Base-by-base conservation (phyloP, 495 filamentous ascomycete genomes). In the Pyrenopolyporus hunteri region DNA sequence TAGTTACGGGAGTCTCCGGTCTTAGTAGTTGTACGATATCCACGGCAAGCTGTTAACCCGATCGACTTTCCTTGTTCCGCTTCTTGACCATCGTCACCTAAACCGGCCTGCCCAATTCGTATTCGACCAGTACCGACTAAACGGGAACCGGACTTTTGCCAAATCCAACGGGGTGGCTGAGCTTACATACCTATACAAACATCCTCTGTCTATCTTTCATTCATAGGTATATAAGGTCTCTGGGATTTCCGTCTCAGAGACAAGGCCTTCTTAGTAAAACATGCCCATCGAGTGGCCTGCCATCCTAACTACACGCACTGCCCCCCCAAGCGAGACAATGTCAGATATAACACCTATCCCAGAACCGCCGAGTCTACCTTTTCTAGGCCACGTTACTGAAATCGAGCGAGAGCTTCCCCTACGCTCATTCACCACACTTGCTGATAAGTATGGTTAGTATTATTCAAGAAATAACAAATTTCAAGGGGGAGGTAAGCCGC, bases 391-490 rank as follows among this genome's bases (percentile, higher is more conserved):
- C 22, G 40, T 67, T 6, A 9, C 51, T 22, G 58, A 68, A 25
- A 52, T 73, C 19, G 71, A 73, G 40, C 58, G 50, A 17, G 62
- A 56, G 8, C 28, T 62, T 6, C 66, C 62, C 13, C 13, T 60
- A 4, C 54, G 52, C 4, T 70, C 68, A 6, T 70, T 73, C 16
- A 14, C 33, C 6, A 50, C 51, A 0, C 62, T 71, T 7, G 71
- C 69, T 7, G 69, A 71, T 52, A 67, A 64, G 49, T 71, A 70
- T 63, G 71, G 70, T 73, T 33, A 28, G 66, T 62, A 51, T 4
- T n/a, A 13, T 22, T 22, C 13, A 35, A 13, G 13, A 37, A 17
- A 19, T 3, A 37, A 20, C 2, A 22, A 10, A 9, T n/a, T 16
- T n/a, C 9, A 8, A 20, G 17, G 19, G 17, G 19, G 35, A 10